phyloP scores from a whole-genome alignment of 345 rosid species.

The Arabis hirsuta region DNA sequence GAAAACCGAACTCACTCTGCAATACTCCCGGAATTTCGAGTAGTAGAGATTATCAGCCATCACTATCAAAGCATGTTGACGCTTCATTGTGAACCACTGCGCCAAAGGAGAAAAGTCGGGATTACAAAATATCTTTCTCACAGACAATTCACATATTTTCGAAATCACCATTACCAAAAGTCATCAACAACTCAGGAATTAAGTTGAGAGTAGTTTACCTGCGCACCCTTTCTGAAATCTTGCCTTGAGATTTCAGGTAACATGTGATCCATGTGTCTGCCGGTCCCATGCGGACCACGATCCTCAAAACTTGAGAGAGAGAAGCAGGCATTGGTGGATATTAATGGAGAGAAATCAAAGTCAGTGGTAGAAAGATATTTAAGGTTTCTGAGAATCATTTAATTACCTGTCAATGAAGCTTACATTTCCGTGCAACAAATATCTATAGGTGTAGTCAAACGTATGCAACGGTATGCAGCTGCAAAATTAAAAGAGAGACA shows the following conservation, averaged over 20 bases:
- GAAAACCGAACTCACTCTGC: slow-evolving; percentile 61
- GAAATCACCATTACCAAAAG: neutral
- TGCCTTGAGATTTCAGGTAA: slow-evolving; percentile 85
- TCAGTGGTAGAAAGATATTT: neutral
- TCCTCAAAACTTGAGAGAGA: slow-evolving; percentile 77
- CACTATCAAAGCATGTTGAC: slow-evolving; percentile 95
- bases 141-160: neutral
- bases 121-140: slow-evolving; percentile 10
- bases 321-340: slow-evolving; percentile 14
- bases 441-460: slow-evolving; percentile 87
- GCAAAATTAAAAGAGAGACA: slow-evolving; percentile 43
- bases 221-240: slow-evolving; percentile 99
- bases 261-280: slow-evolving; percentile 97
- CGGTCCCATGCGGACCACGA: slow-evolving; percentile 98
- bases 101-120: slow-evolving; percentile 24
- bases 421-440: slow-evolving; percentile 77
- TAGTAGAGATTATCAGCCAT: slow-evolving; percentile 93
- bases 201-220: slow-evolving; percentile 53
- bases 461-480: slow-evolving; percentile 92
- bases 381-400: neutral
- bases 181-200: slow-evolving; percentile 6
- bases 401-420: slow-evolving; percentile 92
- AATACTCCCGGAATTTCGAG: slow-evolving; percentile 83
- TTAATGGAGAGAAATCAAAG: slow-evolving; percentile 15
- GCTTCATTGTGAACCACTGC: slow-evolving; percentile 99